Conservation (phyloP, 73 alveolate genomes). For the Effrenium voratum region DNA sequence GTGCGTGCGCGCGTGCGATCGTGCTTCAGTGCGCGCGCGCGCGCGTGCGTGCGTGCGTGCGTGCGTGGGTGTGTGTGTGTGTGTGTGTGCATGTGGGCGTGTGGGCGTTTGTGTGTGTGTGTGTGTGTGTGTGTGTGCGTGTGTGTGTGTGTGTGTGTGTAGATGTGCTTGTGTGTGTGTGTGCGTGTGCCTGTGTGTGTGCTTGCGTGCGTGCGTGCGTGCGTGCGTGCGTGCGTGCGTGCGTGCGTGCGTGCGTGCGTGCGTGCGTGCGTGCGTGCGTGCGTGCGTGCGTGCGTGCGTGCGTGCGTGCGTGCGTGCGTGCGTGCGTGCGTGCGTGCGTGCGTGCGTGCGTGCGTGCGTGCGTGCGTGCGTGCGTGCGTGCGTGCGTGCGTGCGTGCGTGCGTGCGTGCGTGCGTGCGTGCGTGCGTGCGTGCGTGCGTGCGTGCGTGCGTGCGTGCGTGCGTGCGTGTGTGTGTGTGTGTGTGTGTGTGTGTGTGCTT, state of each 20-base stretch:
- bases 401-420: too few relatives aligned
- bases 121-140: conserved; percentile 11
- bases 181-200: neutral
- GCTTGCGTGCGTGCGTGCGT: neutral
- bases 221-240: neutral
- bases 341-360: neutral
- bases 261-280: neutral
- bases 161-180: neutral
- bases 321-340: neutral
- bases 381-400: too few relatives aligned
- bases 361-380: too few relatives aligned
- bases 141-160: neutral
- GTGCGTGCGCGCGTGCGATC: too few relatives aligned
- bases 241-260: neutral
- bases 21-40: too few relatives aligned
- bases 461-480: too few relatives aligned
- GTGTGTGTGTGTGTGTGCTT: too few relatives aligned
- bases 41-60: too few relatives aligned
- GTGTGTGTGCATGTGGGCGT: too few relatives aligned
- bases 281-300: neutral
- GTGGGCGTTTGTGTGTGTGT: conserved; percentile 31
- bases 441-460: too few relatives aligned
- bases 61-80: too few relatives aligned
- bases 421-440: too few relatives aligned
- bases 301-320: neutral